Base-by-base conservation (phyloP, 2,329 filamentous ascomycete genomes). In the Huntiella abstrusa region DNA sequence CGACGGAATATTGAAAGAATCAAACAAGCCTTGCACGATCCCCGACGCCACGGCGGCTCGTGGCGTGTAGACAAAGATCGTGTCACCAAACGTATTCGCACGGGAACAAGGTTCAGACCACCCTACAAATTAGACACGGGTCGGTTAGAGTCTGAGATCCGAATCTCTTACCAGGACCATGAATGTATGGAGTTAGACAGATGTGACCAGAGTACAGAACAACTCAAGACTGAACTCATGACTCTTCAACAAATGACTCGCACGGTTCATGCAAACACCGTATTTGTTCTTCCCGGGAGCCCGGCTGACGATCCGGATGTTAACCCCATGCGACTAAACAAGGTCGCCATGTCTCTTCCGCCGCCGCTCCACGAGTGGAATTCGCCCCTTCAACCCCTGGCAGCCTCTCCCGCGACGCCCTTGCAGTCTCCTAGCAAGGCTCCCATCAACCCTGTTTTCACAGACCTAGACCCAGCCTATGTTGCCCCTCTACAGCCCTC, bases 1-100 rank as follows among this genome's bases (percentile, higher is more conserved):
- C 93, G 92, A 62, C 96, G 95, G 64, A 84, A 82, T 0, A 95
- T 96, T 54, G 88, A 95, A 57, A 96, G 95, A 62, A 66, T 95
- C 41, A 92, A 92, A 61, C 86, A 94, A 15, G 46, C 39, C 5
- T 44, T 49, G 2, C 48, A 44, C 3, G 32, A 42, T 11, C 35
- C 40, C 11, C 41, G 45, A 28, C 48, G 48, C 12, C 22, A 28
- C 8, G 22, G 22, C 22, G 22, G 22, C 22, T 28, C 22, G 22
- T 28, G 22, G 22, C 22, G 22, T 28, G 8, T 28, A 28, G 22
- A 28, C 22, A 49, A 49, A 38, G 48, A 49, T 36, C 48, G 48
- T 15, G 33, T 49, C 22, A 35, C 39, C 16, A 49, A 49, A 36
- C 39, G 44, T 13, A 32, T 41, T 7, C 43, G 44, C 5, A 46